phyloP scores from a whole-genome alignment of 176 grass and related monocot species.

The Musa beccarii region DNA sequence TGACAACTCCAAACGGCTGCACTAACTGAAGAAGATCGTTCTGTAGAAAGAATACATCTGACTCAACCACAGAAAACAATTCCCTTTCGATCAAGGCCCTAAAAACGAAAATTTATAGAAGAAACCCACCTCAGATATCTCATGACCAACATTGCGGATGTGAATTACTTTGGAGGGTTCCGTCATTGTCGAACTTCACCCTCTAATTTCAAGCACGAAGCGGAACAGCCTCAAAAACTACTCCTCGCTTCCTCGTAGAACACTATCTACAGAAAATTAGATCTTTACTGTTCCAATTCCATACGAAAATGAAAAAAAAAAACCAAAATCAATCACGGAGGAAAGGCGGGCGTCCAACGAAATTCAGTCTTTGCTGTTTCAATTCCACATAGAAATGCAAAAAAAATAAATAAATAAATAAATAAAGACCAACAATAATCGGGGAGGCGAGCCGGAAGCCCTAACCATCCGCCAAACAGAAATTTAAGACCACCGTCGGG shows the following conservation, averaged over 20 bases:
- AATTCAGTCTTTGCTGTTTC: not conserved
- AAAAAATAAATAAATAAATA: no score
- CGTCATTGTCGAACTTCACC: constrained; percentile 44
- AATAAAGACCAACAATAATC: not conserved
- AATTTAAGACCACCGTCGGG: no score
- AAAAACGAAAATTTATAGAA: constrained; percentile 5
- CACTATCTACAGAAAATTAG: not conserved
- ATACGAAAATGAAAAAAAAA: not conserved
- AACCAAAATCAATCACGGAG: not conserved
- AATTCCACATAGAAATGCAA: not conserved
- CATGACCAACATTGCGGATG: constrained; percentile 87
- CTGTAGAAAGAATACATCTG: constrained; percentile 27
- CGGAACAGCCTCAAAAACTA: not conserved
- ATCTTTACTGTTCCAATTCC: not conserved
- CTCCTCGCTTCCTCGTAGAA: not conserved
- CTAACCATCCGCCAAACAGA: not conserved
- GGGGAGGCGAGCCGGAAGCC: not conserved
- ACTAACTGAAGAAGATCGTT: constrained; percentile 82
- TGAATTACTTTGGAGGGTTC: constrained; percentile 98
- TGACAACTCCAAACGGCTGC: constrained; percentile 66
- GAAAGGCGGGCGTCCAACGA: not conserved
- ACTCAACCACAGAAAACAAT: not conserved
- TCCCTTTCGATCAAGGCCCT: not conserved
- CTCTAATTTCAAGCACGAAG: not conserved
- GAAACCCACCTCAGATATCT: constrained; percentile 70